Evolutionary conservation across 2,329 filamentous ascomycete species (phyloP).

Genomic region (Alternaria incomplexa): DNA sequence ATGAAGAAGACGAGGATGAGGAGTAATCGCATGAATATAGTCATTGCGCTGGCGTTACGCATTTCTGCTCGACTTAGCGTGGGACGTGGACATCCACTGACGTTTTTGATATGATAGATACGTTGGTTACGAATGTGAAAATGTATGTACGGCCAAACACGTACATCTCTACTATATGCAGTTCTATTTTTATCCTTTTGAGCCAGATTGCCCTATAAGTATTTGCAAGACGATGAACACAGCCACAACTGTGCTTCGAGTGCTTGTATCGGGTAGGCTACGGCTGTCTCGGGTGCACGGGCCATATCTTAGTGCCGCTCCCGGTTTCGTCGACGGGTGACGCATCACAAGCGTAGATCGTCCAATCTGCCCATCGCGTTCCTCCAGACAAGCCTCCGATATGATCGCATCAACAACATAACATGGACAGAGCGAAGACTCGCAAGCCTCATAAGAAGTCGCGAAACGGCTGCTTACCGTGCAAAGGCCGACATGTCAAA

Average conservation of each 20-base stretch:
- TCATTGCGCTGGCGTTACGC: background rate
- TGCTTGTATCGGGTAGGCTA: background rate
- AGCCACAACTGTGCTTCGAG: background rate
- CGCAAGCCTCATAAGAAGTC: slow-evolving; percentile 40
- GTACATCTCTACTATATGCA: background rate
- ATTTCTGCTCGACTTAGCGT: slow-evolving; percentile 4
- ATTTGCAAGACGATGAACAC: background rate
- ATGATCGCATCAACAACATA: slow-evolving; percentile 7
- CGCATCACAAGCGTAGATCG: slow-evolving; percentile 3
- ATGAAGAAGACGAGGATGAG: slow-evolving; percentile 56
- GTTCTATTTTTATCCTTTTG: background rate
- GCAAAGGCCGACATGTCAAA: slow-evolving; percentile 40
- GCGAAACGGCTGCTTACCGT: slow-evolving; percentile 37
- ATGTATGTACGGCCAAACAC: background rate
- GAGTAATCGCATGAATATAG: background rate
- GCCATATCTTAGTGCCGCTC: background rate
- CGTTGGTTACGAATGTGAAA: background rate
- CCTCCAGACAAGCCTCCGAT: background rate
- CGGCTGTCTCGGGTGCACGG: slow-evolving; percentile 1
- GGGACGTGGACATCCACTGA: background rate
- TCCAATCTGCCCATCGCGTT: slow-evolving; percentile 8
- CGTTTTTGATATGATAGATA: background rate
- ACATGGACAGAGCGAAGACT: slow-evolving; percentile 33
- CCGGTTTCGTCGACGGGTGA: slow-evolving; percentile 2
- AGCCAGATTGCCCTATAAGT: background rate